Percentiles rank a stretch among this genome's conserved stretches.
These are phyloP conservation scores for Mycena leptocephala DNA, from an alignment of 768 basidiomycete species.

Conservation along the genomic window DNA sequence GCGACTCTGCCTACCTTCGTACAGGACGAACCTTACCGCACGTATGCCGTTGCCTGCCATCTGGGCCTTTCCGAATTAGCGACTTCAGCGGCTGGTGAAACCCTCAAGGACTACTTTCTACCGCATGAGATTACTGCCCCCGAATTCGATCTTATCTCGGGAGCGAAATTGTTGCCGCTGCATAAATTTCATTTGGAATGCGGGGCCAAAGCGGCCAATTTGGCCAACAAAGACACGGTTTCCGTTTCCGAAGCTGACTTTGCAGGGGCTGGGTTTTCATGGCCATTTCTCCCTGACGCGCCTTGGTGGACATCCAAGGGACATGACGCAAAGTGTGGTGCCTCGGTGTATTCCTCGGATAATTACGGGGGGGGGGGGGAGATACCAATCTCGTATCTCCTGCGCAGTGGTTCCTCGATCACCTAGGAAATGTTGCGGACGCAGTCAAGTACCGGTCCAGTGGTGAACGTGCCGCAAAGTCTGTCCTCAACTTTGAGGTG, in stretches of 20 bases:
- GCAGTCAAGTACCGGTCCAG: neutral
- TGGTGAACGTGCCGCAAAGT: neutral
- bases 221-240: neutral
- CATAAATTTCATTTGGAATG: neutral
- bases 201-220: neutral
- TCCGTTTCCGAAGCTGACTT: neutral
- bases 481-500: neutral
- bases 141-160: neutral
- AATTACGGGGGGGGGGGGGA: neutral
- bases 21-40: neutral
- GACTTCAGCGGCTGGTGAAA: neutral
- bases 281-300: neutral
- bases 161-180: neutral
- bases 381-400: neutral
- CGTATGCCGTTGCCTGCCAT: slow-evolving; percentile 2
- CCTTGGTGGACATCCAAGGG: neutral
- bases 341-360: neutral
- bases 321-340: neutral
- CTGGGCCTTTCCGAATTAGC: neutral
- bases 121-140: neutral
- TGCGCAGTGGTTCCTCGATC: neutral
- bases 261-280: neutral
- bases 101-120: neutral
- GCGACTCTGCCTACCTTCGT: neutral
- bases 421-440: neutral